phyloP scores from a whole-genome alignment of 768 basidiomycete species.

The Pulveroboletus sp. region DNA sequence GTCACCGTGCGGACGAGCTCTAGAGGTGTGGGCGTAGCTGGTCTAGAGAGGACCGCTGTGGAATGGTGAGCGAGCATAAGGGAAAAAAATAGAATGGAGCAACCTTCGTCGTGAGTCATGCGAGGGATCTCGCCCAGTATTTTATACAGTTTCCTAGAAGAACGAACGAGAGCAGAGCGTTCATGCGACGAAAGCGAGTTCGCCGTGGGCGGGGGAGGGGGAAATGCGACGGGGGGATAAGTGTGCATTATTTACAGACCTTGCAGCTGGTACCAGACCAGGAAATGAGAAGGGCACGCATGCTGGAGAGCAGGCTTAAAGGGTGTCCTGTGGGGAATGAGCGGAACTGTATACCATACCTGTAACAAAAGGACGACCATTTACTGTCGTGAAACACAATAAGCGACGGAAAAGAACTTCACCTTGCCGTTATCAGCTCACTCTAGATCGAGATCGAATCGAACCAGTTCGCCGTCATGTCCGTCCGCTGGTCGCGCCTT shows the following conservation, averaged over 20 bases:
- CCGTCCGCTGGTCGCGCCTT: slow-evolving; percentile 30
- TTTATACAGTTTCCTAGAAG: slow-evolving; percentile 57
- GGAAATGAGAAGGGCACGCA: background rate
- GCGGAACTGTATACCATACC: slow-evolving; percentile 10
- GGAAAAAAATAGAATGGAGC: background rate
- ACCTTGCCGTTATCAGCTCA: background rate
- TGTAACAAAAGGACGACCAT: slow-evolving; percentile 23
- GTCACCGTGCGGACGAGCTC: slow-evolving; percentile 1
- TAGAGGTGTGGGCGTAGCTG: slow-evolving; percentile 1
- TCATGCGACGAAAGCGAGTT: slow-evolving; percentile 51
- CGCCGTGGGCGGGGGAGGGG: slow-evolving; percentile 52
- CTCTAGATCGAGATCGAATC: too few species aligned
- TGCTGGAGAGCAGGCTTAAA: slow-evolving; percentile 7
- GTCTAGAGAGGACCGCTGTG: background rate
- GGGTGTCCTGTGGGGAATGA: background rate
- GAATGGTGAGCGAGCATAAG: background rate
- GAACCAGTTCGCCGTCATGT: slow-evolving; percentile 10
- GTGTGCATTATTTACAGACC: background rate
- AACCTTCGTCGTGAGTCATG: slow-evolving; percentile 38
- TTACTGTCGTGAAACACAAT: slow-evolving; percentile 6
- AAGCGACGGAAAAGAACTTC: background rate
- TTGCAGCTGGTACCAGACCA: slow-evolving; percentile 29
- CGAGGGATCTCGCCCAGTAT: slow-evolving; percentile 61
- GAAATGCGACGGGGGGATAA: slow-evolving; percentile 2
- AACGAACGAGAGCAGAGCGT: slow-evolving; percentile 54